Conservation (phyloP, 495 filamentous ascomycete genomes). For the Lophiostoma macrostomum region DNA sequence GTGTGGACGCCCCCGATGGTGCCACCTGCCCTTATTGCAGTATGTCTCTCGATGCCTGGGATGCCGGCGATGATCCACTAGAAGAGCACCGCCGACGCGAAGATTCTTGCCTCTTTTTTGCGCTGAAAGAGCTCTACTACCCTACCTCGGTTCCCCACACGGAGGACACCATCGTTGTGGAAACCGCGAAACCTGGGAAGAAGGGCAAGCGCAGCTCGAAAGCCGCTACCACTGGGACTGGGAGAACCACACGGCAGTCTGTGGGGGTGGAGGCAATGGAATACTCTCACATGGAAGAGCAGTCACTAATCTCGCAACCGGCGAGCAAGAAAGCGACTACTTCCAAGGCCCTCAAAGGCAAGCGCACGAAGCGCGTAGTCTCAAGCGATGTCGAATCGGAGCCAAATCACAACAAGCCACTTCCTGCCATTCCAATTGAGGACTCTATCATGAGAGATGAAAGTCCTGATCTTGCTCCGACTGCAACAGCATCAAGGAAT, state of each 20-base stretch:
- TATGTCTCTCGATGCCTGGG: slow-evolving; percentile 85
- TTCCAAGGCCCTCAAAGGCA: too few species aligned
- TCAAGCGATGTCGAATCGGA: too few species aligned
- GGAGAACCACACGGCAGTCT: background rate
- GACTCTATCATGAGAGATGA: too few species aligned
- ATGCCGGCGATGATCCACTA: slow-evolving; percentile 82
- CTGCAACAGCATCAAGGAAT: too few species aligned
- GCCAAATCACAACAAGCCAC: too few species aligned
- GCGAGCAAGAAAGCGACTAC: too few species aligned
- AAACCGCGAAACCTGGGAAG: slow-evolving; percentile 7
- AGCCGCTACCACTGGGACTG: slow-evolving; percentile 42
- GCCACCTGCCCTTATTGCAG: slow-evolving; percentile 86
- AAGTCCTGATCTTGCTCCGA: too few species aligned
- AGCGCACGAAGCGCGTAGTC: too few species aligned
- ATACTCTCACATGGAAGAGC: too few species aligned
- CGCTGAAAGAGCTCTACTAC: slow-evolving; percentile 47
- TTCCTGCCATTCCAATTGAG: too few species aligned
- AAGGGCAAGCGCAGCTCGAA: slow-evolving; percentile 46
- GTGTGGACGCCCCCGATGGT: slow-evolving; percentile 73
- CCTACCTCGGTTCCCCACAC: slow-evolving; percentile 24
- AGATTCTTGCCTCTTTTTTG: slow-evolving; percentile 76
- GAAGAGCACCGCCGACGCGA: slow-evolving; percentile 82
- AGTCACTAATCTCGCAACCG: too few species aligned
- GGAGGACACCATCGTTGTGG: too few species aligned
- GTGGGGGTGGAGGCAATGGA: background rate